Percentiles rank a stretch among this genome's conserved stretches.
Evolutionary conservation across 495 filamentous ascomycete species (phyloP).

Genomic region (Tuber aestivum): DNA sequence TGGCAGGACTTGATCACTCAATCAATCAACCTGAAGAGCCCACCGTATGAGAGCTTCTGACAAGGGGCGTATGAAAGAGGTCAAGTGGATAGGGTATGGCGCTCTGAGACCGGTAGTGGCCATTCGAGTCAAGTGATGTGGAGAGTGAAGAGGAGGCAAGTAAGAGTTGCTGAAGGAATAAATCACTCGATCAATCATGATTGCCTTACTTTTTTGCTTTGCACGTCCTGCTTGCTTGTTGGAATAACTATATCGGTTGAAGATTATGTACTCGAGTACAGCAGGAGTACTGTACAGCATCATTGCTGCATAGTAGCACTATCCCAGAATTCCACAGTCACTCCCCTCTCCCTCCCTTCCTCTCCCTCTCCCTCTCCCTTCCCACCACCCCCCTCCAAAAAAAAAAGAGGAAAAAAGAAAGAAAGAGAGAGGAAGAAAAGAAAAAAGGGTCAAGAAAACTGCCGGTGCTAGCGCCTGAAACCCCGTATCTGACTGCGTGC

Average conservation of each 20-base stretch:
- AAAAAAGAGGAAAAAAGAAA: not conserved
- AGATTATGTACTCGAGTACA: not conserved
- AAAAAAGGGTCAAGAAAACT: slow-evolving; percentile 21
- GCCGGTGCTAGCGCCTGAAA: slow-evolving; percentile 38
- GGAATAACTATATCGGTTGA: not conserved
- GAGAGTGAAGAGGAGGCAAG: too few species aligned
- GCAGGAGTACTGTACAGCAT: too few species aligned
- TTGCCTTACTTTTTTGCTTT: not conserved
- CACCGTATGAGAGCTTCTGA: not conserved
- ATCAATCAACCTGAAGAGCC: slow-evolving; percentile 2
- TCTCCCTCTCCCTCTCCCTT: not conserved
- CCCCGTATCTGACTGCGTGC: slow-evolving; percentile 39
- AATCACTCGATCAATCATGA: not conserved
- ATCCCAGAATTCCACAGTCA: not conserved
- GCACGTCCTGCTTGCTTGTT: not conserved
- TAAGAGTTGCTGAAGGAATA: too few species aligned
- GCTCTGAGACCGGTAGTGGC: slow-evolving; percentile 4
- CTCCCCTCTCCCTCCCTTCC: not conserved
- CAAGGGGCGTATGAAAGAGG: not conserved
- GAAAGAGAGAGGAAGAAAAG: not conserved
- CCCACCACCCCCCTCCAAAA: not conserved
- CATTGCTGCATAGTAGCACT: not conserved
- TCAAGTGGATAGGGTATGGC: not conserved
- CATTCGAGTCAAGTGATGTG: not conserved
- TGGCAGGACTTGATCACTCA: slow-evolving; percentile 16